A percentile compares a stretch with the other conserved stretches of the same genome.
phyloP scores from a whole-genome alignment of 345 rosid genomes.

The Trapa bicornis region DNA sequence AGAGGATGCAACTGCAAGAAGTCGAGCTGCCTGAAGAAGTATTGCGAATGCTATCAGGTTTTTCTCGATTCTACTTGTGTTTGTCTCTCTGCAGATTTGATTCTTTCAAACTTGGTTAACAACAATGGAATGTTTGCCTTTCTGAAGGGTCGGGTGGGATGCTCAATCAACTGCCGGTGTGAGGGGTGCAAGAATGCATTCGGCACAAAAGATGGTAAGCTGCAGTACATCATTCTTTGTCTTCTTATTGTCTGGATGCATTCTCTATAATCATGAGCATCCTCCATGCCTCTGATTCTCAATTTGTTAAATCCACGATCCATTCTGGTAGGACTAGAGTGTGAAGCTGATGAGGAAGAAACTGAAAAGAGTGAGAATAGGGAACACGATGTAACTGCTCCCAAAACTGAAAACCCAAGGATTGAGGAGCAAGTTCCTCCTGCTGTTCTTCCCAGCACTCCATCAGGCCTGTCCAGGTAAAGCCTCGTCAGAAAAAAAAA shows the following conservation, averaged over 20 bases:
- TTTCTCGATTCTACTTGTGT: not conserved
- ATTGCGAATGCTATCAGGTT: constrained; percentile 99
- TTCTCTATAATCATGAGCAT: not conserved
- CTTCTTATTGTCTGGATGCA: not conserved
- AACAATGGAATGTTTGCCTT: constrained; percentile 9
- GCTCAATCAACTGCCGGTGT: constrained; percentile 92
- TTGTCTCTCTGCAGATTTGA: constrained; percentile 2
- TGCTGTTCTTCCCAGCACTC: constrained; percentile 58
- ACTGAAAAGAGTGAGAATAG: constrained; percentile 34
- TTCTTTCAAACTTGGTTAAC: not conserved
- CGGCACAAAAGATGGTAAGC: constrained; percentile 91
- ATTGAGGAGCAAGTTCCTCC: constrained; percentile 44
- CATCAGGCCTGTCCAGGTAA: constrained; percentile 56
- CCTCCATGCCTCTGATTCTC: not conserved
- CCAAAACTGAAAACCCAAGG: constrained; percentile 30
- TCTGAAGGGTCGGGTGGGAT: constrained; percentile 82
- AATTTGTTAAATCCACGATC: constrained; percentile 32
- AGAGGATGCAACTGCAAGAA: constrained; percentile 99
- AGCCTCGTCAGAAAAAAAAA: not conserved
- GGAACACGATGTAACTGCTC: constrained; percentile 21
- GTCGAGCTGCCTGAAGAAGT: constrained; percentile 91
- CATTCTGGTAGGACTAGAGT: constrained; percentile 33
- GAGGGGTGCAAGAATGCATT: constrained; percentile 97
- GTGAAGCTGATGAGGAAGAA: constrained; percentile 47
- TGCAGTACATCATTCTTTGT: not conserved